Base-by-base conservation (phyloP, 306 rosid genomes). In the Lupinus albus region DNA sequence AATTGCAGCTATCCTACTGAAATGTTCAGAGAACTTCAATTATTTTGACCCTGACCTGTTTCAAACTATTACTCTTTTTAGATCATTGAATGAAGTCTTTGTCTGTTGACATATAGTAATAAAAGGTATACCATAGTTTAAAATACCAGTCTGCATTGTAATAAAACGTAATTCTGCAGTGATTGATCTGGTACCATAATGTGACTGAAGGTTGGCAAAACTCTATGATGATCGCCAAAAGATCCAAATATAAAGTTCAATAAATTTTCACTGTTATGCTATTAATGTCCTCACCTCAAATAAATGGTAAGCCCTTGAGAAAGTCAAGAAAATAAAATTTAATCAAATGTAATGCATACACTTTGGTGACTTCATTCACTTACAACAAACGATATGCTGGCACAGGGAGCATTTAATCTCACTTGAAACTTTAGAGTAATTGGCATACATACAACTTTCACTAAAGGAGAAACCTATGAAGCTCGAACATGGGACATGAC, bases 401-500 rank as follows among this genome's bases (percentile, higher is more conserved):
- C 57, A 71, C n/a, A 65, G 28, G 8, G 52, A 46, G 47, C 61
- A 53, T 52, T 59, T 36, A 49, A 25, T 66, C 44, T 58, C 32
- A 5, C 59, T 11, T 52, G 55, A 74, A 79, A 44, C 55, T 52
- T 25, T 9, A 51, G 66, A 76, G 72, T 17, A 66, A 66, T 50
- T 73, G 49, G 30, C 5, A 30, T 25, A 13, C 11, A 56, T 16
- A 60, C 67, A 67, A 81, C 35, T 47, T 41, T 28, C 44, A 73
- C 14, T 57, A 30, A 56, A 79, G 57, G 71, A 64, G 38, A 33
- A 33, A 33, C 38, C 8, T 6, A 33, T 33, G 8, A 33, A 33
- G 7, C 8, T 5, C 8, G 8, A 7, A 33, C 8, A 33, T 33
- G 38, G 38, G 38, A 33, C 38, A 33, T 7, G 38, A 33, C 8